Evolutionary conservation across 805 yeast genomes (phyloP).

Genomic region (Lipomyces yamanashiensis): DNA sequence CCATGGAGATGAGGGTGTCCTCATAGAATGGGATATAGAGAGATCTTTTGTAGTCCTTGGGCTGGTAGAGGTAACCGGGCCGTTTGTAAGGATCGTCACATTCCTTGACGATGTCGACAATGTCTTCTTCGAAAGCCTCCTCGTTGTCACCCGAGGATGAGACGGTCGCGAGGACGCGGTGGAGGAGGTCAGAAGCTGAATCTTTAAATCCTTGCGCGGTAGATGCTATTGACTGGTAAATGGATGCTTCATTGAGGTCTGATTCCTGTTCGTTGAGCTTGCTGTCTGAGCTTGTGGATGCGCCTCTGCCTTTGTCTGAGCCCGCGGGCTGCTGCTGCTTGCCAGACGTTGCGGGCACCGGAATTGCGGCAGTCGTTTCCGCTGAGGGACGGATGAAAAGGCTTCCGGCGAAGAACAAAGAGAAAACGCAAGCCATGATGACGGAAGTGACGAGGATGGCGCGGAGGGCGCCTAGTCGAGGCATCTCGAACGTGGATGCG

Average conservation of each 20-base stretch:
- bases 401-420: background rate
- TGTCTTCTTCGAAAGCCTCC: constrained; percentile 2
- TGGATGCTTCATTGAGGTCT: background rate
- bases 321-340: background rate
- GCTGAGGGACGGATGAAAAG: background rate
- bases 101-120: background rate
- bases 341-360: background rate
- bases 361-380: background rate
- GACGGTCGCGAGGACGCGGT: background rate
- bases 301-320: background rate
- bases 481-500: too few species aligned
- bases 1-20: background rate
- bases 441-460: too few species aligned
- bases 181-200: constrained; percentile 1
- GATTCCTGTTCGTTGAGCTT: background rate
- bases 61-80: constrained; percentile 25
- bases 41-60: constrained; percentile 5
- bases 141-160: background rate
- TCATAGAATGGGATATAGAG: constrained; percentile 20
- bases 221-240: background rate
- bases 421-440: too few species aligned
- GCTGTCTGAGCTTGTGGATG: background rate
- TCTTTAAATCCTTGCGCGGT: constrained; percentile 3
- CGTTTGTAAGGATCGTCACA: constrained; percentile 33
- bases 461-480: too few species aligned